These are phyloP conservation scores for Oryza longistaminata DNA, from an alignment of 176 grass and related monocot species.

Conservation along the genomic window DNA sequence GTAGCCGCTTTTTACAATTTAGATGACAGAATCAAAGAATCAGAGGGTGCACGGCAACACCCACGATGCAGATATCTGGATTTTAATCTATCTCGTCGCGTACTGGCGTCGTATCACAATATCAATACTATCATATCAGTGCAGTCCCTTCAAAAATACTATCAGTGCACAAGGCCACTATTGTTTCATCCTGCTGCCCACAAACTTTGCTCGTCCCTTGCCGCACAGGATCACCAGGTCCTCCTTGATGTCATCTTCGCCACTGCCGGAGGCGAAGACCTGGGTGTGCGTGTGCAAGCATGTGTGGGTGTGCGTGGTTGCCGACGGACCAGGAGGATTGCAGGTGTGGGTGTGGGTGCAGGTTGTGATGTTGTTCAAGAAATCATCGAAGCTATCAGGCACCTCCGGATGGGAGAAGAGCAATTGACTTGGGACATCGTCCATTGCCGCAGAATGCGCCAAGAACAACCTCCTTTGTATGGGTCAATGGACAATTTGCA, in stretches of 20 bases:
- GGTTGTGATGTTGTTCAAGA: slow-evolving; percentile 48
- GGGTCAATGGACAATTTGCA: slow-evolving; percentile 25
- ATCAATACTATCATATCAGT: too few species aligned
- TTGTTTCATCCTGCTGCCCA: too few species aligned
- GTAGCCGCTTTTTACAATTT: too few species aligned
- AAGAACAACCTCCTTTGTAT: slow-evolving; percentile 14
- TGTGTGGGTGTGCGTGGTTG: slow-evolving; percentile 68
- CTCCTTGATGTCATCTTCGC: slow-evolving; percentile 43
- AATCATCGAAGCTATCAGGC: slow-evolving; percentile 61
- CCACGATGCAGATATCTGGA: too few species aligned
- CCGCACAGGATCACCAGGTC: not conserved
- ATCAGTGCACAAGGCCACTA: too few species aligned
- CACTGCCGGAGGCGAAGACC: slow-evolving; percentile 39
- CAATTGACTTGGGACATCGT: slow-evolving; percentile 59
- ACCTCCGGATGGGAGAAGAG: slow-evolving; percentile 61
- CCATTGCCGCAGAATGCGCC: slow-evolving; percentile 49
- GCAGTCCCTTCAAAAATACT: too few species aligned
- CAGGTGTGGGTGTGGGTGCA: slow-evolving; percentile 94
- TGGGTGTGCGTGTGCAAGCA: slow-evolving; percentile 86
- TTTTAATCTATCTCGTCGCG: too few species aligned
- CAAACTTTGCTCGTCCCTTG: too few species aligned
- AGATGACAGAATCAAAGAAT: too few species aligned
- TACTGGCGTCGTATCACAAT: too few species aligned
- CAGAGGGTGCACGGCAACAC: too few species aligned
- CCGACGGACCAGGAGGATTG: slow-evolving; percentile 61